Evolutionary conservation across 306 rosid species (phyloP).

Genomic region (Lathyrus oleraceus): DNA sequence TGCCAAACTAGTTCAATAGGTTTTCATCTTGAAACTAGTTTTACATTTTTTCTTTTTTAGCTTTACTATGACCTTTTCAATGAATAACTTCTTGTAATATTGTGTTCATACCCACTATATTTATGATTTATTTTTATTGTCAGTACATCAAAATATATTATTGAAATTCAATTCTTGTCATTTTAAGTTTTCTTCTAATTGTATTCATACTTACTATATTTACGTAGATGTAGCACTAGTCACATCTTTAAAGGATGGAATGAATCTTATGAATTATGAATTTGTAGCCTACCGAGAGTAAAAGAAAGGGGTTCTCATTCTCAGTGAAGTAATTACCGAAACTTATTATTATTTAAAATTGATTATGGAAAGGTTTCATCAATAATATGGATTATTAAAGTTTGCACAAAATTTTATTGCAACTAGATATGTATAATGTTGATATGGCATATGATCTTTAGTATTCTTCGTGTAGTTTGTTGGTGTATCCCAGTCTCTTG

Average conservation of each 20-base stretch:
- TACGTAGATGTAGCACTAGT: slow-evolving; percentile 87
- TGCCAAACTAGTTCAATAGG: too few species aligned
- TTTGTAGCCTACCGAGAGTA: slow-evolving; percentile 89
- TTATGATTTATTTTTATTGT: slow-evolving; percentile 2
- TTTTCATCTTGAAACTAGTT: too few species aligned
- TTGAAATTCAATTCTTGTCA: not conserved
- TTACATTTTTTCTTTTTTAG: too few species aligned
- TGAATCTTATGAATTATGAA: slow-evolving; percentile 98
- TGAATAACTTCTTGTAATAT: too few species aligned
- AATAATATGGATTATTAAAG: too few species aligned
- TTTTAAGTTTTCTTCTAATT: slow-evolving; percentile 22
- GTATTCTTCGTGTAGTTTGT: slow-evolving; percentile 70
- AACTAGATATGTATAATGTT: slow-evolving; percentile 20
- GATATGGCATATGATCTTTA: slow-evolving; percentile 29
- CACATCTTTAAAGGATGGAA: slow-evolving; percentile 94
- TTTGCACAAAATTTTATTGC: not conserved
- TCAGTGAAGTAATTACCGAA: slow-evolving; percentile 74
- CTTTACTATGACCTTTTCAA: too few species aligned
- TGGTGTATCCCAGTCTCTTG: slow-evolving; percentile 97
- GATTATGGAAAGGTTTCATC: too few species aligned
- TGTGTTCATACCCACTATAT: too few species aligned
- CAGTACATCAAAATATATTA: slow-evolving; percentile 2
- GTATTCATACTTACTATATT: slow-evolving; percentile 21
- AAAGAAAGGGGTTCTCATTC: slow-evolving; percentile 93
- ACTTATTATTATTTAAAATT: slow-evolving; percentile 2